Evolutionary conservation across 129 eudicot species (phyloP), one percentile per base, ranked within the genome.

Genomic region (Sambucus nigra): DNA sequence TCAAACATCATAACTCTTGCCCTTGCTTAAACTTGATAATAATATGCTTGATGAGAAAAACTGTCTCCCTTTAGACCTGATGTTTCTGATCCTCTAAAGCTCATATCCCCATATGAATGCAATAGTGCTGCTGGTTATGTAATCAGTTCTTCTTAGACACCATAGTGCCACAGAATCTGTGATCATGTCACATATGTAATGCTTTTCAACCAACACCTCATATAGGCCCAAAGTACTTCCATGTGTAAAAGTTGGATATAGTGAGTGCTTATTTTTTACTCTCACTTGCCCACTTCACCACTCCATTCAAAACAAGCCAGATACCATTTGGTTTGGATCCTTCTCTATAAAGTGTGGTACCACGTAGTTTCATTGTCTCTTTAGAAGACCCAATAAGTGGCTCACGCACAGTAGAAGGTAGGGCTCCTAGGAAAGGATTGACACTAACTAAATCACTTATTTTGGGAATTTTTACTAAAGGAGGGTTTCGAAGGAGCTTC

Each of bases 241-340:
- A n/a, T n/a, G n/a, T n/a, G n/a, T n/a, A n/a, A n/a, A n/a, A n/a
- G n/a, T n/a, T n/a, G n/a, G n/a, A n/a, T n/a, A n/a, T n/a, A n/a
- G n/a, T n/a, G n/a, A n/a, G n/a, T n/a, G n/a, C n/a, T n/a, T n/a
- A n/a, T n/a, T n/a, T n/a, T n/a, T n/a, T n/a, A 42, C 84, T 88
- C 47, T 89, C 97, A 50, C 81, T 81, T 42, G 33, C 97, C 97
- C 75, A 89, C 97, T 81, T 81, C 65, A 84, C 95, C 51, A 84
- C 95, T 25, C 97, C 97, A 61, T 77, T 45, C 46, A 77, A n/a
- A n/a, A n/a, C n/a, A n/a, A n/a, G n/a, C n/a, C n/a, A n/a, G n/a
- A n/a, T n/a, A n/a, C n/a, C n/a, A n/a, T n/a, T n/a, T n/a, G n/a
- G n/a, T n/a, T n/a, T n/a, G n/a, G n/a, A n/a, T n/a, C n/a, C n/a